Percentiles rank a stretch among this genome's conserved stretches.
phyloP scores from a whole-genome alignment of 202 grass and related monocot species.

The Eragrostis tef region DNA sequence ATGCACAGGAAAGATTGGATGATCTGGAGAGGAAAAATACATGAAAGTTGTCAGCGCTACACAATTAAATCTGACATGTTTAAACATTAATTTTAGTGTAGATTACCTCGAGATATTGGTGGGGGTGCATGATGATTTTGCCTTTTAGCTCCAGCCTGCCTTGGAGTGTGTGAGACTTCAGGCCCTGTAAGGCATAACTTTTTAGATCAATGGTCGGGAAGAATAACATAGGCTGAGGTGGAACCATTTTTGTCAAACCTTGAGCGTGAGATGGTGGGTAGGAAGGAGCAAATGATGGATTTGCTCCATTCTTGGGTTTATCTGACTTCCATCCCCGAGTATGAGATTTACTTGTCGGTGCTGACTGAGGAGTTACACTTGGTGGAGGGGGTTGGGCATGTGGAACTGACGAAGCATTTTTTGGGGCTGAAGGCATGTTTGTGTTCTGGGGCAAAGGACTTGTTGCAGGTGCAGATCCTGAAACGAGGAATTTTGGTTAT shows the following conservation, averaged over 20 bases:
- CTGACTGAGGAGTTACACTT: slow-evolving; percentile 52
- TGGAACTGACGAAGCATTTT: slow-evolving; percentile 57
- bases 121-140: slow-evolving; percentile 57
- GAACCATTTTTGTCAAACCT: slow-evolving; percentile 55
- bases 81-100: slow-evolving; percentile 33
- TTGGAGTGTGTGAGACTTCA: slow-evolving; percentile 40
- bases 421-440: slow-evolving; percentile 58
- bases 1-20: slow-evolving; percentile 41
- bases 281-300: slow-evolving; percentile 45
- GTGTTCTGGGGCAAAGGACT: slow-evolving; percentile 63
- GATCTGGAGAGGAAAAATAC: slow-evolving; percentile 47
- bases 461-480: slow-evolving; percentile 67
- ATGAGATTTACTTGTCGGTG: slow-evolving; percentile 51
- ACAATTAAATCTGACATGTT: slow-evolving; percentile 21
- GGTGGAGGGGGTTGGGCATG: slow-evolving; percentile 48
- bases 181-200: slow-evolving; percentile 47
- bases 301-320: slow-evolving; percentile 45
- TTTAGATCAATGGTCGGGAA: slow-evolving; percentile 39
- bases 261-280: slow-evolving; percentile 53
- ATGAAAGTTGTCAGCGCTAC: slow-evolving; percentile 13
- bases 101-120: slow-evolving; percentile 57
- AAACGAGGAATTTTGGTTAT: slow-evolving; percentile 41
- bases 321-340: slow-evolving; percentile 33
- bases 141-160: slow-evolving; percentile 49
- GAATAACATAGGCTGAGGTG: slow-evolving; percentile 23